Conservation (phyloP, 164 flowering plant genomes). For the Santalum album region DNA sequence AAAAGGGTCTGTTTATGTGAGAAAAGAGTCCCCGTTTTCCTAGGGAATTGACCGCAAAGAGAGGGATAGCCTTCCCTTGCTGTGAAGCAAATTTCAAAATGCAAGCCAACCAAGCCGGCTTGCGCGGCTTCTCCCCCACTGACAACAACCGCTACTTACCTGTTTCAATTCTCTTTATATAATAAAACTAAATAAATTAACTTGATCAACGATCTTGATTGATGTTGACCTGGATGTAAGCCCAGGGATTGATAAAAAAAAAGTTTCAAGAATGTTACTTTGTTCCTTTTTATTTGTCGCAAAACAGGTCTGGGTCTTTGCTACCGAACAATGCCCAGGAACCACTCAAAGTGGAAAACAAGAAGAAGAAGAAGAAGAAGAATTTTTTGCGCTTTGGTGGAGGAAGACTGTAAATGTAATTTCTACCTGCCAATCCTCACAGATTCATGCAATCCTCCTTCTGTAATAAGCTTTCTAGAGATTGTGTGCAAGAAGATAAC, state of each 20-base stretch:
- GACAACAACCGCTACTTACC: slow-evolving; percentile 35
- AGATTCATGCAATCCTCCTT: not conserved
- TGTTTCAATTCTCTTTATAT: too few species aligned
- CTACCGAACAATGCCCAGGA: too few species aligned
- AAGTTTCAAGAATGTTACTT: too few species aligned
- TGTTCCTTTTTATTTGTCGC: too few species aligned
- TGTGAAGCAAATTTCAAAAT: slow-evolving; percentile 30
- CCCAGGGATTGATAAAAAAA: too few species aligned
- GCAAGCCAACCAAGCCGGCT: slow-evolving; percentile 45
- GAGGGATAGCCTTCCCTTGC: slow-evolving; percentile 31
- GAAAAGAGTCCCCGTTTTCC: slow-evolving; percentile 15
- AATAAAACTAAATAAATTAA: not conserved
- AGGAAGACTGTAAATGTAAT: too few species aligned
- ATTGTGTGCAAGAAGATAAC: not conserved
- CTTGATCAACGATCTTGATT: not conserved
- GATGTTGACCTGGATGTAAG: slow-evolving; percentile 1
- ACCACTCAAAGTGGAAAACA: too few species aligned
- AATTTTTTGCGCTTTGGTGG: too few species aligned
- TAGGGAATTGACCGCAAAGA: slow-evolving; percentile 56
- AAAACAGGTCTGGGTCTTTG: too few species aligned
- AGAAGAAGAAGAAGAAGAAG: too few species aligned
- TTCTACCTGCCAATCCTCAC: too few species aligned
- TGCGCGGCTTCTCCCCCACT: slow-evolving; percentile 1
- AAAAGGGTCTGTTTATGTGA: slow-evolving; percentile 1
- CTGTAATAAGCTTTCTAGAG: not conserved